phyloP scores from a whole-genome alignment of 805 yeast species.

The Lachancea nothofagi region DNA sequence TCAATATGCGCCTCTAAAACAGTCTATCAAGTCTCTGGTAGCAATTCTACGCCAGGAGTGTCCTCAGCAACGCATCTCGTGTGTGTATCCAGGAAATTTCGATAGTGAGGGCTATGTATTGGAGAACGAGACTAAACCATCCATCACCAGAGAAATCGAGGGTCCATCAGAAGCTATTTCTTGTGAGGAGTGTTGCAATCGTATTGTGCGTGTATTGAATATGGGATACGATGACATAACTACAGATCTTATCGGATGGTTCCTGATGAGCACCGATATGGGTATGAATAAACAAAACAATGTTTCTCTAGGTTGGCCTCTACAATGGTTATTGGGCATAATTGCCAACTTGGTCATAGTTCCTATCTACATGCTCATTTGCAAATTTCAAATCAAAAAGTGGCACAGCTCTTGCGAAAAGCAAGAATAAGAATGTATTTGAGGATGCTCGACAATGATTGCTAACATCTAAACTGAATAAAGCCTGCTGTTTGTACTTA shows the following conservation, averaged over 20 bases:
- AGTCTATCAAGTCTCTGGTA: constrained; percentile 71
- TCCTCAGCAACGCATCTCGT: constrained; percentile 61
- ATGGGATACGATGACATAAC: constrained; percentile 67
- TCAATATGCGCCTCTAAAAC: constrained; percentile 85
- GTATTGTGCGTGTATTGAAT: constrained; percentile 49
- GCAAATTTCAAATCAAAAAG: constrained; percentile 46
- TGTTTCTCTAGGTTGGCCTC: constrained; percentile 45
- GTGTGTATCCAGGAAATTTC: constrained; percentile 86
- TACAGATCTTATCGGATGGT: constrained; percentile 85
- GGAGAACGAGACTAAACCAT: constrained; percentile 83
- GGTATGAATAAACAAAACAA: constrained; percentile 56
- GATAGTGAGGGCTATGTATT: constrained; percentile 77
- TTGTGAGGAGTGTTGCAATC: constrained; percentile 59
- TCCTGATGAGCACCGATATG: constrained; percentile 57
- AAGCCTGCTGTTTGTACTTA: no score
- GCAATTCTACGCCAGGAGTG: constrained; percentile 82
- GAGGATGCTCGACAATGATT: neutral
- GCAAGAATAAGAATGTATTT: neutral
- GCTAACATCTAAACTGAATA: neutral
- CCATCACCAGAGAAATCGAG: constrained; percentile 73
- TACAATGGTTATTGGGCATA: constrained; percentile 46
- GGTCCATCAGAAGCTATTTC: constrained; percentile 73
- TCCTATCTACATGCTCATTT: constrained; percentile 52
- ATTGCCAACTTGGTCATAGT: constrained; percentile 45
- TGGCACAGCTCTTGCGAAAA: constrained; percentile 38